These are phyloP conservation scores for Didymella pomorum DNA, from an alignment of 2,329 filamentous ascomycete species.

Conservation along the genomic window DNA sequence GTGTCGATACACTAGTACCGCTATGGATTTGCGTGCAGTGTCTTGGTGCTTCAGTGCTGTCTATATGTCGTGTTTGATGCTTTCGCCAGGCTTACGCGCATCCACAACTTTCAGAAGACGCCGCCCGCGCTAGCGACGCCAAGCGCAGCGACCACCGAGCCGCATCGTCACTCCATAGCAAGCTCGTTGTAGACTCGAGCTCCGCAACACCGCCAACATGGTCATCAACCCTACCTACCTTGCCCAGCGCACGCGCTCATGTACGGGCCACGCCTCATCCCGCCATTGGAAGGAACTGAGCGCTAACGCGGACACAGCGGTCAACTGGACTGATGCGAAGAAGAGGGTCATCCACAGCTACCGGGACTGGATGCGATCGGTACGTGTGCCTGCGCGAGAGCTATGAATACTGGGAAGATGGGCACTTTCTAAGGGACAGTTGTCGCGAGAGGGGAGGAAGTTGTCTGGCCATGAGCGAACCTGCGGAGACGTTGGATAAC, in stretches of 20 bases:
- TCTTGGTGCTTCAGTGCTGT: neutral
- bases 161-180: slow-evolving; percentile 43
- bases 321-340: slow-evolving; percentile 89
- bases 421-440: neutral
- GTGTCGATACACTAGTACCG: neutral
- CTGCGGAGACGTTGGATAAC: neutral
- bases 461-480: neutral
- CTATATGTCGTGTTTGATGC: neutral
- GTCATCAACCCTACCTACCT: slow-evolving; percentile 93
- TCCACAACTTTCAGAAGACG: slow-evolving; percentile 28
- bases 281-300: slow-evolving; percentile 26
- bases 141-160: slow-evolving; percentile 39
- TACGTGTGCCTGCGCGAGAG: slow-evolving; percentile 62
- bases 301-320: slow-evolving; percentile 64
- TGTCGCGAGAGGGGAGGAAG: neutral
- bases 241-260: slow-evolving; percentile 65
- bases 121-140: slow-evolving; percentile 42
- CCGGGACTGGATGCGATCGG: slow-evolving; percentile 93
- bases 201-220: slow-evolving; percentile 60
- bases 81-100: slow-evolving; percentile 17
- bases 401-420: slow-evolving; percentile 5
- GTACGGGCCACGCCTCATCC: slow-evolving; percentile 44
- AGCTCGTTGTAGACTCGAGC: slow-evolving; percentile 33
- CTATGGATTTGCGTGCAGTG: neutral
- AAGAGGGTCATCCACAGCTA: slow-evolving; percentile 87